Evolutionary conservation across 208 protist species (phyloP), one percentile per base, ranked within the genome.

Genomic region (Leishmania amazonensis): DNA sequence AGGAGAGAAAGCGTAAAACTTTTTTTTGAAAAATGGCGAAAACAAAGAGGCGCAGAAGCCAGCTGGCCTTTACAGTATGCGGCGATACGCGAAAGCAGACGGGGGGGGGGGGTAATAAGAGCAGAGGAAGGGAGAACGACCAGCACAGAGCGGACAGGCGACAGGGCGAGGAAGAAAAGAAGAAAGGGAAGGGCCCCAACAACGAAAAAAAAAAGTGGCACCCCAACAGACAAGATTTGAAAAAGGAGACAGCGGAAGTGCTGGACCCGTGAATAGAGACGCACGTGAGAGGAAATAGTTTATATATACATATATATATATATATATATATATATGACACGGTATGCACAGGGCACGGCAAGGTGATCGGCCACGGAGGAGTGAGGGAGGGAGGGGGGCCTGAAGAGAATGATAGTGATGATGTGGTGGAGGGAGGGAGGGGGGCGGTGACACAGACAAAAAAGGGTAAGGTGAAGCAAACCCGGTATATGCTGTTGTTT

Each of bases 111-210:
- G 51, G 28, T 35, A 58, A 21, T 60, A 70, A 31, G 75, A 70
- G 38, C 77, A 38, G 73, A 62, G 53, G 75, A 60, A 75, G 35
- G 35, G 35, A 45, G 38, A 42, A 70, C 35, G 64, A 70, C 35
- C 5, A 70, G 31, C 11, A 54, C 42, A 53, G 70, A 74, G 70
- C 38, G 4, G 35, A 71, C 35, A 21, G 28, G 24, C 28, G 15
- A 64, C 7, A 31, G 58, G 0, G 1, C 51, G 28, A 42, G n/a
- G n/a, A 70, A 21, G 31, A 42, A 71, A 71, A 6, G 31, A 71
- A 21, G 31, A 42, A 71, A 71, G 13, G 31, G 45, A 7, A 71
- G 65, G 31, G 35, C 58, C 58, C 28, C 0, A 31, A 64, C 31
- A 64, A 64, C 58, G 24, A 42, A 40, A 68, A 68, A 6, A 28